Evolutionary conservation across 306 rosid genomes (phyloP).

Genomic region (Lagenaria siceraria): DNA sequence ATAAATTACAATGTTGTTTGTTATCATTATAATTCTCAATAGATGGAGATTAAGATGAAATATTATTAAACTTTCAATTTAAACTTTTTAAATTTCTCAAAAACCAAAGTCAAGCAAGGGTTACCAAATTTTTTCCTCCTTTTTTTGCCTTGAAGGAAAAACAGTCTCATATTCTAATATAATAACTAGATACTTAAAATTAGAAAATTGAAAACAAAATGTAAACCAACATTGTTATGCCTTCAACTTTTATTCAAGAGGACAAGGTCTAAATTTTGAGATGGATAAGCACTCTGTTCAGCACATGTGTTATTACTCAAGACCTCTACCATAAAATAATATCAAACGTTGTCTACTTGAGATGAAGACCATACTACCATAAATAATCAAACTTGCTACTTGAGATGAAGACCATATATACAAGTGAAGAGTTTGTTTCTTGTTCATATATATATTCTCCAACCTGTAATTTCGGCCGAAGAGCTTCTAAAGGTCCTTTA

Average conservation of each 20-base stretch:
- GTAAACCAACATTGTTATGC: neutral
- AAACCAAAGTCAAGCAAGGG: neutral
- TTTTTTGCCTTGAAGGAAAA: neutral
- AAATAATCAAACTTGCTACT: neutral
- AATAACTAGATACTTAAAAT: neutral
- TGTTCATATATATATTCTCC: neutral
- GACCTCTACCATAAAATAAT: neutral
- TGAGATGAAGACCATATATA: neutral
- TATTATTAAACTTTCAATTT: too few species aligned
- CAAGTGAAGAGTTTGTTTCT: neutral
- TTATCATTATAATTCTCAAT: neutral
- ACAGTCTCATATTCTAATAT: neutral
- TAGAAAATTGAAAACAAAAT: neutral
- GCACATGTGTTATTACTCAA: neutral
- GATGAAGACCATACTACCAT: neutral
- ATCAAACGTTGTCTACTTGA: neutral
- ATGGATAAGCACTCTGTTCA: neutral
- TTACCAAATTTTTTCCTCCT: neutral
- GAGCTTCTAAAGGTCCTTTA: slow-evolving; percentile 96
- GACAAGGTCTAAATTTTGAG: neutral
- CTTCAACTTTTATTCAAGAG: neutral
- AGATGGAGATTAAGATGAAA: neutral
- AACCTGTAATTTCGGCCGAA: slow-evolving; percentile 92
- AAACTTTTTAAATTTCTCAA: neutral
- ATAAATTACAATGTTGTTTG: neutral